Conservation (phyloP, 352 stramenopile species). For the Achlya hypogyna region DNA sequence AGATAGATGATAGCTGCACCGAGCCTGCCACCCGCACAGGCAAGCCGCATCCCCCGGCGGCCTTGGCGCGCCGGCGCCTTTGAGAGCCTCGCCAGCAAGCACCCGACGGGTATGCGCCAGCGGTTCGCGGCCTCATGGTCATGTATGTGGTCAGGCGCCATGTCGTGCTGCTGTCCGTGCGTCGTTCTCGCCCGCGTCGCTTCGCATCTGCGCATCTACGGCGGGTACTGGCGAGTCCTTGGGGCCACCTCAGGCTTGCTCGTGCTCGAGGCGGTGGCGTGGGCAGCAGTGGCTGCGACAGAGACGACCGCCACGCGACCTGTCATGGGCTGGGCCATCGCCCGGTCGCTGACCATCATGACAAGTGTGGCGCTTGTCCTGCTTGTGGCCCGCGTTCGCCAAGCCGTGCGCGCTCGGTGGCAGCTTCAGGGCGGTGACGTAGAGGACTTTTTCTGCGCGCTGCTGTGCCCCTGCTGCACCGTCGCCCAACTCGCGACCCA, state of each 20-base stretch:
- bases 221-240: not conserved
- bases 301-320: no score
- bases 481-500: conserved; percentile 61
- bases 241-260: not conserved
- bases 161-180: not conserved
- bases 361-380: not conserved
- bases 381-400: not conserved
- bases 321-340: not conserved
- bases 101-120: not conserved
- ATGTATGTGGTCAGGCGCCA: not conserved
- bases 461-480: conserved; percentile 20
- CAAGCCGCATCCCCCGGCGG: not conserved
- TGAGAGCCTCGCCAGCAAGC: not conserved
- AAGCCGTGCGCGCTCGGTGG: conserved; percentile 10
- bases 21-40: not conserved
- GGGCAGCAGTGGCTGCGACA: not conserved
- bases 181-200: not conserved
- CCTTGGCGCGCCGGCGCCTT: not conserved
- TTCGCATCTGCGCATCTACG: not conserved
- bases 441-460: conserved; percentile 15
- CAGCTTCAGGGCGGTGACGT: conserved; percentile 15
- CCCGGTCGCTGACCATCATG: not conserved
- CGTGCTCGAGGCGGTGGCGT: not conserved
- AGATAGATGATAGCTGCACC: no score
- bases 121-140: not conserved